Base-by-base conservation (phyloP, 805 yeast species). In the Yarrowia sp. region DNA sequence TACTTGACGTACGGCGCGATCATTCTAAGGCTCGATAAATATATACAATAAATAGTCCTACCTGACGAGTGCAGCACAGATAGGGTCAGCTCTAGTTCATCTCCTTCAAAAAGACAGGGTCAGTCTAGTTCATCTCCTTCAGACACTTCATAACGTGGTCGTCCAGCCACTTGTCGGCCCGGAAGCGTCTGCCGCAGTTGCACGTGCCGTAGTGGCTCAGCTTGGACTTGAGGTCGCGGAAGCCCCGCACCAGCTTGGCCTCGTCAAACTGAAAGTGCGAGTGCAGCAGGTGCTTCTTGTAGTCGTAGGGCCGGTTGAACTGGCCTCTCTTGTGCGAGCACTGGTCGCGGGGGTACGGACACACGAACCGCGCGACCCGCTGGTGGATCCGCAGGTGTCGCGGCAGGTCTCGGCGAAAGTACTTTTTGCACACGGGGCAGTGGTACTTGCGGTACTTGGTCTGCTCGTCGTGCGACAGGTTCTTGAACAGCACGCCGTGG, bases 251-350 rank as follows among this genome's bases (percentile, higher is more conserved):
- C 35, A 72, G 68, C 4, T 75, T 74, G 13, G 66, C 66, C 63
- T 81, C 76, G 65, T 82, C 85, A 68, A 84, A 84, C 49, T 69
- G 70, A 68, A 85, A 85, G 66, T 85, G 90, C 59, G 80, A 75
- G 68, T 84, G 85, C 39, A 85, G 72, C 61, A 85, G 71, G 68
- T 85, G 90, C 68, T 85, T 85, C 68, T 85, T 85, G 75, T 76
- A 84, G 69, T 85, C 90, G 69, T 85, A 85, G 6, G 86, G 87
- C 53, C 90, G 74, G 72, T 85, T 85, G 74, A 85, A 85, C 67
- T 76, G 81, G 27, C 87, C 85, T 13, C 84, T 77, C 67, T 80
- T 83, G 69, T 84, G 88, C 3, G 78, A 72, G 68, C 89, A 85
- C 46, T 72, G 72, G n/a, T 73, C 73, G 53, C 79, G 74, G 8